phyloP scores from a whole-genome alignment of 2,329 filamentous ascomycete genomes.

The Fusarium sp. region DNA sequence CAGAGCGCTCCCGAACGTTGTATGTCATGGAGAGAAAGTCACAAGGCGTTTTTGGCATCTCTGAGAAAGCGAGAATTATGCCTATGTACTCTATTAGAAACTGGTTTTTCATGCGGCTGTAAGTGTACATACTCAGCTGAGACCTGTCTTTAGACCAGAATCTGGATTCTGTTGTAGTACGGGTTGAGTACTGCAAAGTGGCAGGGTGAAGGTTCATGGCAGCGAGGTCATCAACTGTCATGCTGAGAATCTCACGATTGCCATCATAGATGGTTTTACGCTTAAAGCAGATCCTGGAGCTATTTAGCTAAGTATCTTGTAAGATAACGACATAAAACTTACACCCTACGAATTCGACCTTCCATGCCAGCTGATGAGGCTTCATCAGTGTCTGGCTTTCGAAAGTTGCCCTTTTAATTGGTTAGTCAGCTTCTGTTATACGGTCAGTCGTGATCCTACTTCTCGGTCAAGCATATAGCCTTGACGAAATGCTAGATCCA shows the following conservation, averaged over 20 bases:
- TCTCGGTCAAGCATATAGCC: slow-evolving; percentile 49
- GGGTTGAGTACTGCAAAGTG: slow-evolving; percentile 55
- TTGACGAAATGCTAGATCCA: slow-evolving; percentile 52
- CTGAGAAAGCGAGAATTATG: slow-evolving; percentile 60
- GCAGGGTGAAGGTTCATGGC: slow-evolving; percentile 55
- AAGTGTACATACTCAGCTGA: slow-evolving; percentile 49
- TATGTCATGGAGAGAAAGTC: slow-evolving; percentile 63
- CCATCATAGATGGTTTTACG: slow-evolving; percentile 50
- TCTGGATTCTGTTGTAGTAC: slow-evolving; percentile 55
- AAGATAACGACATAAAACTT: slow-evolving; percentile 18
- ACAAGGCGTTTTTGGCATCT: slow-evolving; percentile 58
- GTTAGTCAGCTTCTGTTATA: neutral
- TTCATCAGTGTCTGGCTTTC: slow-evolving; percentile 39
- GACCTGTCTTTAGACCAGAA: slow-evolving; percentile 56
- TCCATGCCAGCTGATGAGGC: slow-evolving; percentile 47
- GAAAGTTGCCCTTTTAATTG: slow-evolving; percentile 44
- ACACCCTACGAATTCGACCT: slow-evolving; percentile 54
- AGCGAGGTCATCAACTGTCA: slow-evolving; percentile 52
- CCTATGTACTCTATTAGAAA: slow-evolving; percentile 44
- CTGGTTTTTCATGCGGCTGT: too few relatives aligned
- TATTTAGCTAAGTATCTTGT: slow-evolving; percentile 5
- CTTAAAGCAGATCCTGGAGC: slow-evolving; percentile 53
- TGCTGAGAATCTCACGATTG: slow-evolving; percentile 52
- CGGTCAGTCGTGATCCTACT: slow-evolving; percentile 32
- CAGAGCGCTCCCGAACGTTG: slow-evolving; percentile 53